Conservation (phyloP, 805 yeast genomes). For the Candida golubevii region DNA sequence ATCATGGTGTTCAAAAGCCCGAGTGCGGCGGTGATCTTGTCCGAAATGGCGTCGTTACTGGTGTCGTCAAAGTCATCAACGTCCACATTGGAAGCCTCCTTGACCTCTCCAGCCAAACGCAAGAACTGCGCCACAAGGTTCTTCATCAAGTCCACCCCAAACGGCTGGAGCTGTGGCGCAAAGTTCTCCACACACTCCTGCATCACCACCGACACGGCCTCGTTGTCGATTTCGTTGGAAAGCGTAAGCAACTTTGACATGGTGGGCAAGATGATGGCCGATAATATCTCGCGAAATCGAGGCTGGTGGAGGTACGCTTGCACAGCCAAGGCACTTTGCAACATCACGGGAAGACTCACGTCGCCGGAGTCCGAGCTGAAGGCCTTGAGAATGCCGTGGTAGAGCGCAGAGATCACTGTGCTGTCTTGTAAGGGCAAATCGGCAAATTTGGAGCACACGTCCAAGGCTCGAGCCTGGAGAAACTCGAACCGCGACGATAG, state of each 20-base stretch:
- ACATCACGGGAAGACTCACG: conserved; percentile 62
- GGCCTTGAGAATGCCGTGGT: conserved; percentile 31
- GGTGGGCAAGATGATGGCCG: conserved; percentile 67
- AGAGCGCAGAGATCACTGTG: conserved; percentile 22
- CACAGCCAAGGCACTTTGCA: conserved; percentile 80
- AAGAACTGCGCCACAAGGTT: conserved; percentile 25
- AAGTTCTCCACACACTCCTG: conserved; percentile 92
- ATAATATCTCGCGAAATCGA: conserved; percentile 63
- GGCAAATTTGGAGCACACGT: conserved; percentile 61
- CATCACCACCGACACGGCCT: conserved; percentile 83
- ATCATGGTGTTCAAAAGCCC: conserved; percentile 80
- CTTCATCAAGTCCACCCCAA: conserved; percentile 26
- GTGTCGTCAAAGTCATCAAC: conserved; percentile 27
- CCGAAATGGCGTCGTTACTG: conserved; percentile 38
- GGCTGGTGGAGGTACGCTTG: conserved; percentile 69
- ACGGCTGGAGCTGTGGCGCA: conserved; percentile 66
- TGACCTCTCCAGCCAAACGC: conserved; percentile 36
- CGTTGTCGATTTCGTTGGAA: conserved; percentile 81
- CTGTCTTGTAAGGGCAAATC: conserved; percentile 46
- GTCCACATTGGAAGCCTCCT: conserved; percentile 45
- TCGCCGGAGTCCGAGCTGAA: conserved; percentile 22
- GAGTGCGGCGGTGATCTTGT: conserved; percentile 75
- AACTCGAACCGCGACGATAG: conserved; percentile 60
- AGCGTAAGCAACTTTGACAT: conserved; percentile 75
- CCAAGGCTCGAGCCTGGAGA: conserved; percentile 71